Base-by-base conservation (phyloP, 2,329 filamentous ascomycete species). In the Epichloe scottii region DNA sequence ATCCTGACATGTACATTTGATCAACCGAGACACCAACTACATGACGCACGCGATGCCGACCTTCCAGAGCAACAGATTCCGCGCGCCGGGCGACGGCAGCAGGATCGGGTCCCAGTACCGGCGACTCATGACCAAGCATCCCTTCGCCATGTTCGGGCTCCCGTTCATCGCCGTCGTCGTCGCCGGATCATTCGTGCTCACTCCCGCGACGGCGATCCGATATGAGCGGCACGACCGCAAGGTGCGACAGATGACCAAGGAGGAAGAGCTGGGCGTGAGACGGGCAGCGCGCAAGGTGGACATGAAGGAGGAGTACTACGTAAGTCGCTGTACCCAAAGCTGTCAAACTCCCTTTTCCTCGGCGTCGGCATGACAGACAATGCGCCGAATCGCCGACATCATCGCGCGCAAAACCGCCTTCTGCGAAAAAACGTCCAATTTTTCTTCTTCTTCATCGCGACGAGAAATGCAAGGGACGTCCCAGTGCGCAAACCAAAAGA, bases 211-310 rank as follows among this genome's bases (percentile, higher is more conserved):
- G 21, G 93, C 94, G 14, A 75, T 98, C 46, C 81, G 94, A 53
- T 98, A 97, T 69, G 93, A 98, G 71, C 82, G 87, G 55, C 83
- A 96, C 63, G 93, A 98, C 66, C 81, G 89, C 56, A 91, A 88
- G 71, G 88, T 96, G 53, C 79, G 86, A 61, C 86, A 90, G 70
- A 68, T 97, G 71, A 86, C 80, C 53, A 82, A 86, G 60, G 87
- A 96, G 53, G 89, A 98, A 67, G 87, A 88, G 60, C 74, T 98
- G 65, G 84, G 88, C 12, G 76, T 97, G 50, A 84, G 87, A 48
- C 85, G 82, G 68, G 74, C 71, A 49, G 78, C 76, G 57, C 77
- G 83, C 57, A 87, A 79, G 67, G 83, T 89, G 56, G 86, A 85
- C 71, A 85, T 88, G 74, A 82, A 79, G 70, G 91, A 89, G 63